Base-by-base conservation (phyloP, 371 early-diverging fungal genomes). In the Mortierella sp. region DNA sequence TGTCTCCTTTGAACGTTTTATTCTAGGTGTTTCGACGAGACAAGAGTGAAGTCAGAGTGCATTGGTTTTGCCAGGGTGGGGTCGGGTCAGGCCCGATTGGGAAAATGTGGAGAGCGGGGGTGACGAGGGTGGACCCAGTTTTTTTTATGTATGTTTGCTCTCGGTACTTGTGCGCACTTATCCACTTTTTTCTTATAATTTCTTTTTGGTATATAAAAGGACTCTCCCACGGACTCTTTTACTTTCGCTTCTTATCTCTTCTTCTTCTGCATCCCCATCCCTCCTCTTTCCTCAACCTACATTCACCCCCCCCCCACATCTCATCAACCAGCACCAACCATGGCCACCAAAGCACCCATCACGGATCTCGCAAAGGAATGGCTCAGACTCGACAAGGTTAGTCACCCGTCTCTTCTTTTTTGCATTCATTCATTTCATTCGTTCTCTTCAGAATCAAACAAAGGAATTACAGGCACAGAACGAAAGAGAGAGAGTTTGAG, bases 341-440 rank as follows among this genome's bases (percentile, higher is more conserved):
- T 79, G 79, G 38, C 85, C 51, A 27, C 71, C 44, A 79, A 38
- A n/a, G 79, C 75, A 10, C 72, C 86, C 82, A 86, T 86, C 75
- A 75, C 77, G 12, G 77, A 81, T 27, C 79, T 86, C 38, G 86
- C 82, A 51, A 60, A 79, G 88, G 89, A 94, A 88, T 96, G 96
- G 96, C 90, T 96, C 35, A 89, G 93, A 32, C 89, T 94, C n/a
- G 96, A 96, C 83, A 90, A 92, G 88, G 95, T 94, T 78, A 38
- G 43, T 74, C 24, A 24, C n/a, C 43, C 41, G 46, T 48, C 55
- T 48, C 55, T 51, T 43, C 70, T 68, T n/a, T 38, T 68, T 27
- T 44, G 27, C 60, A 21, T 56, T 55, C 60, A 27, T 70, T 35
- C 35, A 35, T 35, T 35, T 12, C 10, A 5, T 38, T 48, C 18